Base-by-base conservation (phyloP, 129 eudicot species). In the Tagetes patula region DNA sequence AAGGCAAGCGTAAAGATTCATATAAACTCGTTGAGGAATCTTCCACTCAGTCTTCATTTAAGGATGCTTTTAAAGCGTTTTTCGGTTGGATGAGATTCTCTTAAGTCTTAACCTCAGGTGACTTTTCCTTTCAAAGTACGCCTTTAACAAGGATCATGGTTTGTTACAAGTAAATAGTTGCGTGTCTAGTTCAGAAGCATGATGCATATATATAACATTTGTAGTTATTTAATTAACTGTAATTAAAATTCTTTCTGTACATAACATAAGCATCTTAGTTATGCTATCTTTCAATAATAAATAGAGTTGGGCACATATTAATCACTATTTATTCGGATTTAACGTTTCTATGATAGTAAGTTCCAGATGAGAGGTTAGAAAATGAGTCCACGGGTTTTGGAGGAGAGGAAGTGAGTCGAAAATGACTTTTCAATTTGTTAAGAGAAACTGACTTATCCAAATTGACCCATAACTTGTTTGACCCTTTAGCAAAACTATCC, bases 1-100 rank as follows among this genome's bases (percentile, higher is more conserved):
- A 90, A 75, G 90, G 91, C 69, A 48, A 33, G 40, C 76, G 81
- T 1, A 79, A 83, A 60, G 81, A 78, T 39, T 12, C 10, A 53
- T 71, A 59, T 37, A n/a, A 59, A 32, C 7, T 34, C 4, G 40
- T 1, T 6, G n/a, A 50, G 13, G 3, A 14, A 27, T 11, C 47
- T 30, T 34, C 33, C 30, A 73, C 66, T 27, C 27, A 20, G 37
- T 30, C 62, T 6, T 5, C 62, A 6, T 20, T 55, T 34, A 60
- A 12, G 36, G 34, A 60, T 41, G 41, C 42, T 40, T 40, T 45
- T 2, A 63, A 63, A 38, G 6, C 68, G 38, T 63, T 37, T 39
- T 33, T 63, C 11, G 14, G 68, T n/a, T 39, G 68, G 68, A 12
- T 63, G 46, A 14, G 68, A 33, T 63, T 63, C 42, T 63, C 32